A percentile compares a stretch with the other conserved stretches of the same genome.
phyloP scores from a whole-genome alignment of 2,329 filamentous ascomycete genomes.

The Aspergillus phoenicis region DNA sequence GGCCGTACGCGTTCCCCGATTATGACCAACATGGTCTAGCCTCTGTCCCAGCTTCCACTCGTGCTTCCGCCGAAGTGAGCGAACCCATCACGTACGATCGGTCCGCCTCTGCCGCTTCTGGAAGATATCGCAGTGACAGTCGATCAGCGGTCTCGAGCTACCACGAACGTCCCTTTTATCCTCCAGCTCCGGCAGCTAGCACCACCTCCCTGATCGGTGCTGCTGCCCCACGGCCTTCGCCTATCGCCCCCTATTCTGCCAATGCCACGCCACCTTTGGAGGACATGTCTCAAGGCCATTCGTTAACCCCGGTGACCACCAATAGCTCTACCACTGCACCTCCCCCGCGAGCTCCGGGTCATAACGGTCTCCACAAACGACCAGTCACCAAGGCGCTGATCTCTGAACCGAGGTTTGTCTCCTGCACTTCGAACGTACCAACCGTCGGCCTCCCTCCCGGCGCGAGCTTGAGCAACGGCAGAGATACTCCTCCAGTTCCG shows the following conservation, averaged over 20 bases:
- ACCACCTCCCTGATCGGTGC: constrained; percentile 41
- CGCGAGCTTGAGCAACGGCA: constrained; percentile 57
- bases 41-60: constrained; percentile 38
- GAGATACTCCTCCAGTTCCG: constrained; percentile 57
- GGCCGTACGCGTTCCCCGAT: constrained; percentile 30
- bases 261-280: constrained; percentile 58
- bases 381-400: constrained; percentile 63
- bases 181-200: constrained; percentile 29
- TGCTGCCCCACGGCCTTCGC: constrained; percentile 47
- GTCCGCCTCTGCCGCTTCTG: constrained; percentile 43
- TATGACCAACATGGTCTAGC: constrained; percentile 26
- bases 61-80: constrained; percentile 40
- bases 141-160: constrained; percentile 38
- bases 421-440: constrained; percentile 60
- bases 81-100: constrained; percentile 37
- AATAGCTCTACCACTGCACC: constrained; percentile 22
- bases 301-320: constrained; percentile 40
- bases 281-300: constrained; percentile 44
- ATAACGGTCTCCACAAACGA: constrained; percentile 53
- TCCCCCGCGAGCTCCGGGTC: constrained; percentile 35
- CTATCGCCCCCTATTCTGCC: constrained; percentile 52
- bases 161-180: constrained; percentile 38
- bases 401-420: constrained; percentile 59
- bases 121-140: constrained; percentile 43
- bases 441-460: constrained; percentile 60